Evolutionary conservation across 371 early-diverging fungal genomes (phyloP).

Genomic region (Mortierella sp.): DNA sequence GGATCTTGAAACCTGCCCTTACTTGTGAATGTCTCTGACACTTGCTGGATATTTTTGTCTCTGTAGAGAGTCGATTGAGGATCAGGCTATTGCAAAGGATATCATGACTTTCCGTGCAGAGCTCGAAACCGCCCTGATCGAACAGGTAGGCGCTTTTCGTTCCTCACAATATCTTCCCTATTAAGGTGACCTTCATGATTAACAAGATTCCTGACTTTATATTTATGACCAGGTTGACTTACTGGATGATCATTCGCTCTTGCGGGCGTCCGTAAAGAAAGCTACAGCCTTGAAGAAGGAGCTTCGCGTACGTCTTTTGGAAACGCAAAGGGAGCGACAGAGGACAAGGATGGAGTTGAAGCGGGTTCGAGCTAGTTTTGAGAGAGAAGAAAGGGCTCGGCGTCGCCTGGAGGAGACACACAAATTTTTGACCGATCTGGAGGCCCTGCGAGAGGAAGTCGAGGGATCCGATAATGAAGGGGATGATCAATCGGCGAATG

Average conservation of each 20-base stretch:
- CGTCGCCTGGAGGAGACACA: conserved; percentile 49
- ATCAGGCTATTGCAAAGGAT: conserved; percentile 26
- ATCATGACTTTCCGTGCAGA: conserved; percentile 24
- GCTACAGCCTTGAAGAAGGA: conserved; percentile 47
- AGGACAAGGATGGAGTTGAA: conserved; percentile 27
- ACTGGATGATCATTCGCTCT: conserved; percentile 39
- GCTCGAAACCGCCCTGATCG: conserved; percentile 41
- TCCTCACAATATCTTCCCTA: neutral
- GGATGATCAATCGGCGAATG: neutral
- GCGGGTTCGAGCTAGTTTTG: conserved; percentile 38
- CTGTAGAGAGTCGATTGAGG: conserved; percentile 32
- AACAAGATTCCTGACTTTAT: neutral
- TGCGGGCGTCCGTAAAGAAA: conserved; percentile 43
- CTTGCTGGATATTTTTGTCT: neutral
- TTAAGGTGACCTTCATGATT: too few species aligned
- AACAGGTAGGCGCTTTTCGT: conserved; percentile 22
- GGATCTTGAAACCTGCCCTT: neutral
- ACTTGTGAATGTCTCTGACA: neutral
- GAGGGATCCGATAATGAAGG: conserved; percentile 23
- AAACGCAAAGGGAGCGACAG: conserved; percentile 36
- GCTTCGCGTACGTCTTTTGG: conserved; percentile 35
- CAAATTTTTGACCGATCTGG: conserved; percentile 45
- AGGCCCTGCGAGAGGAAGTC: conserved; percentile 42
- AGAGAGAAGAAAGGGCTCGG: conserved; percentile 40
- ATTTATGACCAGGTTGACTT: conserved; percentile 29